A percentile compares a stretch with the other conserved stretches of the same genome.
phyloP scores from a whole-genome alignment of 768 basidiomycete genomes.

The Leccinum truebloodii region DNA sequence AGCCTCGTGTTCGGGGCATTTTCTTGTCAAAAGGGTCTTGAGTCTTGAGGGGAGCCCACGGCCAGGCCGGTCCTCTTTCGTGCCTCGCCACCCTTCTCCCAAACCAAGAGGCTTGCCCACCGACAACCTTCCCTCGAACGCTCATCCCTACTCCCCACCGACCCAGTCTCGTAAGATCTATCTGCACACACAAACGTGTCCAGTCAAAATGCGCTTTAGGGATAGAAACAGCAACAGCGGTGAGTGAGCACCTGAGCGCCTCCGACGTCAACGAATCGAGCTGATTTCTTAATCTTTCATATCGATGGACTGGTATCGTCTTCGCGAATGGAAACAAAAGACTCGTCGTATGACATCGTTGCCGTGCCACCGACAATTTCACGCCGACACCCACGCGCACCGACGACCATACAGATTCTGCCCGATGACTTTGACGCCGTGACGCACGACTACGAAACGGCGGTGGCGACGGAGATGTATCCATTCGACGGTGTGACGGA shows the following conservation, averaged over 20 bases:
- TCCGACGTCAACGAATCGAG: background rate
- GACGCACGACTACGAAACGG: slow-evolving; percentile 31
- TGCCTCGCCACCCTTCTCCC: background rate
- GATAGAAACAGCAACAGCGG: slow-evolving; percentile 31
- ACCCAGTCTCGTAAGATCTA: slow-evolving; percentile 2
- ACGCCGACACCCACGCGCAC: slow-evolving; percentile 30
- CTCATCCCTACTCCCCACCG: background rate
- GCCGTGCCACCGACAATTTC: slow-evolving; percentile 14
- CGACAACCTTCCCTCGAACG: background rate
- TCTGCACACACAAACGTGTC: background rate
- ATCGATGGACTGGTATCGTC: slow-evolving; percentile 11
- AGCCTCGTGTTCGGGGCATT: slow-evolving; percentile 32
- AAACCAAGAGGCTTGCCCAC: slow-evolving; percentile 1
- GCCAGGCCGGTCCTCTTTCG: background rate
- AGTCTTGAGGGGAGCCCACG: slow-evolving; percentile 10
- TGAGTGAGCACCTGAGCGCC: slow-evolving; percentile 15
- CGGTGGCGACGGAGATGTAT: slow-evolving; percentile 25
- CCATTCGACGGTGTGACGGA: slow-evolving; percentile 29
- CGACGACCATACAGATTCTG: slow-evolving; percentile 34
- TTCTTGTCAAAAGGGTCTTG: slow-evolving; percentile 13
- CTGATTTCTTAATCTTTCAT: slow-evolving; percentile 17
- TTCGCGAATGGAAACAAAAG: slow-evolving; percentile 17
- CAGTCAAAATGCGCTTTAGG: slow-evolving; percentile 24
- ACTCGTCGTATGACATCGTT: slow-evolving; percentile 36
- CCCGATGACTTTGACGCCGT: slow-evolving; percentile 33